These are phyloP conservation scores for Pouteria glomerata DNA, from an alignment of 148 eudicot species.

Conservation along the genomic window DNA sequence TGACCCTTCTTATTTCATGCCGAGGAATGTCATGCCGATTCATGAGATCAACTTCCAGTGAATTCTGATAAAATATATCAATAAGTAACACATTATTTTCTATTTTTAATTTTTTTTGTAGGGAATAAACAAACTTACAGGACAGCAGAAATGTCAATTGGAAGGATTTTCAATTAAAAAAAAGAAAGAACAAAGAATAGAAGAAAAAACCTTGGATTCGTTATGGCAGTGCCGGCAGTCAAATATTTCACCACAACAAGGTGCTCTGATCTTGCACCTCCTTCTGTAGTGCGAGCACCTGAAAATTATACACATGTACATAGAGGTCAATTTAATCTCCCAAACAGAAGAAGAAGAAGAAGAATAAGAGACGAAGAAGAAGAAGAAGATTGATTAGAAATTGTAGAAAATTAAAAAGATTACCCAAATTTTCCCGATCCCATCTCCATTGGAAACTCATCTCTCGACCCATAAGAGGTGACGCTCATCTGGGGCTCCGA, in stretches of 20 bases:
- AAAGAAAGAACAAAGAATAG: background rate
- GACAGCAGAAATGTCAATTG: too few species aligned
- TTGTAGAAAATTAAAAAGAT: background rate
- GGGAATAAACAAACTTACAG: too few species aligned
- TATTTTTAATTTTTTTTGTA: too few species aligned
- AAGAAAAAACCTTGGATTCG: constrained; percentile 52
- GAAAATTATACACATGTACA: background rate
- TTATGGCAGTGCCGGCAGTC: constrained; percentile 81
- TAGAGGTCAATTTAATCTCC: background rate
- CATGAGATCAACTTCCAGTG: constrained; percentile 42
- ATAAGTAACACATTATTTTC: too few species aligned
- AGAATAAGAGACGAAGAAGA: background rate
- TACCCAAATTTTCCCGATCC: constrained; percentile 15
- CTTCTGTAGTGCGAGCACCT: constrained; percentile 77
- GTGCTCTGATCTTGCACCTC: constrained; percentile 80
- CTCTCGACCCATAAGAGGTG: background rate
- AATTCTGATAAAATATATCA: constrained; percentile 39
- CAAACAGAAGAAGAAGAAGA: background rate
- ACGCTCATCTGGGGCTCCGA: constrained; percentile 1
- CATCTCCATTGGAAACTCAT: constrained; percentile 4
- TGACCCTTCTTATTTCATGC: constrained; percentile 61
- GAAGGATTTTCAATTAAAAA: too few species aligned
- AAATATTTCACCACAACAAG: constrained; percentile 71
- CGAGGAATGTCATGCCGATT: constrained; percentile 68
- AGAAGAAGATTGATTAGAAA: background rate